Base-by-base conservation (phyloP, 2,329 filamentous ascomycete species). In the Coniochaeta sp. region DNA sequence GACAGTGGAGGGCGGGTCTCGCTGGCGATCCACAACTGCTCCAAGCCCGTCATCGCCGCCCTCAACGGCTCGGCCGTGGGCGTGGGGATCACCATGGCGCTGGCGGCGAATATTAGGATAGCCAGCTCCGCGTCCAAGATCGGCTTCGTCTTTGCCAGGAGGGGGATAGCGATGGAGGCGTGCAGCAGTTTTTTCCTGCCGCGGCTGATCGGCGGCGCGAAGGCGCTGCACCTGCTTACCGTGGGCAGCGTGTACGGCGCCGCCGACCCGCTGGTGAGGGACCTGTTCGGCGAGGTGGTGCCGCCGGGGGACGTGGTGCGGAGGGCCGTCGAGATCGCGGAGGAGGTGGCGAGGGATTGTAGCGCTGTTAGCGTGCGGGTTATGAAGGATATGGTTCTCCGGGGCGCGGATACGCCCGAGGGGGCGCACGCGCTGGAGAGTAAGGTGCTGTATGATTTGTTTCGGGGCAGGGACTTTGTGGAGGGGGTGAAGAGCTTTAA, bases 341-440 rank as follows among this genome's bases (percentile, higher is more conserved):
- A 75, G 20, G 85, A 89, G 50, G 78, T 89, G 42, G 84, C 81
- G 1, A 68, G 70, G 58, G 87, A 88, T 58, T 84, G 83, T 24
- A 87, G 83, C 58, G 68, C 70, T 1, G 78, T 89, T 26, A 79
- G 81, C 26, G 81, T 79, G 8, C 75, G 79, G 56, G 61, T 89
- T 52, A 90, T 88, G 78, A 79, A 81, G 61, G 86, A 89, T 60
- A 66, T 91, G 71, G 83, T 91, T 72, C 89, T 78, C 58, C 70
- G 80, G 27, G 75, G 76, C 31, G 71, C 75, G 0, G 72, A 68
- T 16, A 81, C 75, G 20, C 78, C 86, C 0, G 87, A 91, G 69
- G 84, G 75, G 48, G 80, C 86, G 51, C 86, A 89, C 70, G 65
- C 89, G 56, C 68, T 91, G 27, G 87, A 91, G 67, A 82, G 78